A percentile compares a stretch with the other conserved stretches of the same genome.
These are phyloP conservation scores for Populus trichocarpa DNA, from an alignment of 441 rosid species.

Conservation along the genomic window DNA sequence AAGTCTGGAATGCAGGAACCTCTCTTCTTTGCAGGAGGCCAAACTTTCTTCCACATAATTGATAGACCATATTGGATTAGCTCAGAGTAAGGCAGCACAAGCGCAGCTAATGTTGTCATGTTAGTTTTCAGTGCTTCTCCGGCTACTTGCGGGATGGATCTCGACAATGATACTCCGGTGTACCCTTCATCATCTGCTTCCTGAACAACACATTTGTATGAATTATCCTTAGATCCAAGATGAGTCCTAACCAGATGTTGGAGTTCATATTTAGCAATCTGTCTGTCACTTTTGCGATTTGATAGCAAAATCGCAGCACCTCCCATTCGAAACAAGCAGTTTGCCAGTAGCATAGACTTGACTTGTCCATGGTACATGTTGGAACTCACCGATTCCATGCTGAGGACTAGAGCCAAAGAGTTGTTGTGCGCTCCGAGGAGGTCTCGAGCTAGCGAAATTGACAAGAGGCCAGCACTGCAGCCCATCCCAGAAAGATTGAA, in stretches of 20 bases:
- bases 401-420: slow-evolving; percentile 41
- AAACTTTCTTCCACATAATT: slow-evolving; percentile 9
- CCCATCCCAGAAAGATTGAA: slow-evolving; percentile 66
- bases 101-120: slow-evolving; percentile 39
- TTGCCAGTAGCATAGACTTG: slow-evolving; percentile 65
- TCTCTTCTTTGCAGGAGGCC: slow-evolving; percentile 24
- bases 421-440: slow-evolving; percentile 39
- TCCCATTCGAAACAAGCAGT: slow-evolving; percentile 59
- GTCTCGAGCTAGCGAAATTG: slow-evolving; percentile 36
- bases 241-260: slow-evolving; percentile 44
- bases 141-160: slow-evolving; percentile 46
- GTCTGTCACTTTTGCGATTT: slow-evolving; percentile 33
- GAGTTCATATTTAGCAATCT: slow-evolving; percentile 41
- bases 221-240: slow-evolving; percentile 41
- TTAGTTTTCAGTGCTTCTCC: slow-evolving; percentile 43
- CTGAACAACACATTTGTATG: slow-evolving; percentile 50
- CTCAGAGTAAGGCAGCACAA: slow-evolving; percentile 46
- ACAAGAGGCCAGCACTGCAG: slow-evolving; percentile 60
- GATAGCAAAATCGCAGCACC: slow-evolving; percentile 60
- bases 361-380: slow-evolving; percentile 59
- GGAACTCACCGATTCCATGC: slow-evolving; percentile 57
- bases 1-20: slow-evolving; percentile 21
- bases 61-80: slow-evolving; percentile 35
- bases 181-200: slow-evolving; percentile 42
- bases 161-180: slow-evolving; percentile 41